Evolutionary conservation across 164 flowering plant species (phyloP).

Genomic region (Tetracentron sinense): DNA sequence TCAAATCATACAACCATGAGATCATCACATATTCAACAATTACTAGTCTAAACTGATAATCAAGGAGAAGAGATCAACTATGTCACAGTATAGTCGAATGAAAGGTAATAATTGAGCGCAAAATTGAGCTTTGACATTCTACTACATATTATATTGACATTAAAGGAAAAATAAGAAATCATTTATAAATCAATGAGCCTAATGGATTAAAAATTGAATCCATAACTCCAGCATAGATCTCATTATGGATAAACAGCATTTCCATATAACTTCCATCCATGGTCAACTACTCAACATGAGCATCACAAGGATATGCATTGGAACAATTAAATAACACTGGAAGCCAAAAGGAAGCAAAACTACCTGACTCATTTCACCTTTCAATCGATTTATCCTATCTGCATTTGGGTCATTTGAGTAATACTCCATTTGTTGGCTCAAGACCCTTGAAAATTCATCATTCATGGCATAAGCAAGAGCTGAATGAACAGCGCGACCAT

Average conservation of each 20-base stretch:
- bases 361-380: slow-evolving; percentile 92
- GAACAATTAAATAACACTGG: no score
- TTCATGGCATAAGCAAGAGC: slow-evolving; percentile 90
- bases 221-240: no score
- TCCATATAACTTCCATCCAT: no score
- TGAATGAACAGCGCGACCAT: slow-evolving; percentile 65
- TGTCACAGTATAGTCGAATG: not conserved
- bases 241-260: no score
- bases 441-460: slow-evolving; percentile 82
- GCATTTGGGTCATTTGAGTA: slow-evolving; percentile 83
- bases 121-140: not conserved
- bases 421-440: slow-evolving; percentile 78
- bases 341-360: slow-evolving; percentile 1
- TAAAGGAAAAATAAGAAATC: no score
- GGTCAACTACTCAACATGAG: no score
- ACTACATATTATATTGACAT: not conserved
- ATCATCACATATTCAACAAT: not conserved
- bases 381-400: slow-evolving; percentile 72
- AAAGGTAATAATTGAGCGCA: not conserved
- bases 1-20: slow-evolving; percentile 11
- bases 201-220: no score
- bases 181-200: no score
- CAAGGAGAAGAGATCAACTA: not conserved
- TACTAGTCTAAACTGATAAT: no score
- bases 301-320: not conserved